Evolutionary conservation across 768 basidiomycete species (phyloP), one percentile per base, ranked within the genome.

Genomic region (Russula earlei): DNA sequence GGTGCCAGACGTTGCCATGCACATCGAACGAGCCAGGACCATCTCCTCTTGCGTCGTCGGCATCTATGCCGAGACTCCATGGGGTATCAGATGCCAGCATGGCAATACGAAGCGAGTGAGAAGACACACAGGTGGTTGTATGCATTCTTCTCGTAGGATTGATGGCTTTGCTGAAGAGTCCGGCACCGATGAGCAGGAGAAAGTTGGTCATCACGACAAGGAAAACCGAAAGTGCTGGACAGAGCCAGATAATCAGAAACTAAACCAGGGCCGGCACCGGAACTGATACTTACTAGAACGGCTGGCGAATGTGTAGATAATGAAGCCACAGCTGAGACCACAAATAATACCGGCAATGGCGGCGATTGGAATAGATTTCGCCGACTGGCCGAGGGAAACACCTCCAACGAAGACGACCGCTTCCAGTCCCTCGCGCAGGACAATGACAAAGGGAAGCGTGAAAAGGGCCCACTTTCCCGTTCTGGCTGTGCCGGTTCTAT

Each of bases 401-500:
- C 93, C 92, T 4, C 93, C 90, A 34, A 96, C 91, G 66, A 97
- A 96, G 58, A 97, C 76, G 55, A 96, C 86, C 0, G 88, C 92
- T 68, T 97, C 94, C 58, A 97, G 75, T 45, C 93, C 94, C 75
- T 98, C 95, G 59, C 94, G 84, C 33, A 98, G 74, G 44, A 99
- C 91, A 10, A 94, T 95, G 66, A 98, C 80, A 55, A 95, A 70
- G 0, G 95, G 95, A 5, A 99, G 77, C 29, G 94, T 64, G 74
- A 99, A 91, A 44, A 99, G 77, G 0, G 84, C 80, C 86, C 90
- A 98, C 74, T 84, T 88, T 2, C 86, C 81, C 1, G 82, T 75
- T 53, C 65, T 74, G 4, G 80, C 71, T 8, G 72, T 63, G 4
- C 75, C 69, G 49, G 82, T 79, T 42, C 72, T 75, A 19, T 73